These are phyloP conservation scores for Leucaena leucocephala DNA, from an alignment of 306 rosid species.

Conservation along the genomic window DNA sequence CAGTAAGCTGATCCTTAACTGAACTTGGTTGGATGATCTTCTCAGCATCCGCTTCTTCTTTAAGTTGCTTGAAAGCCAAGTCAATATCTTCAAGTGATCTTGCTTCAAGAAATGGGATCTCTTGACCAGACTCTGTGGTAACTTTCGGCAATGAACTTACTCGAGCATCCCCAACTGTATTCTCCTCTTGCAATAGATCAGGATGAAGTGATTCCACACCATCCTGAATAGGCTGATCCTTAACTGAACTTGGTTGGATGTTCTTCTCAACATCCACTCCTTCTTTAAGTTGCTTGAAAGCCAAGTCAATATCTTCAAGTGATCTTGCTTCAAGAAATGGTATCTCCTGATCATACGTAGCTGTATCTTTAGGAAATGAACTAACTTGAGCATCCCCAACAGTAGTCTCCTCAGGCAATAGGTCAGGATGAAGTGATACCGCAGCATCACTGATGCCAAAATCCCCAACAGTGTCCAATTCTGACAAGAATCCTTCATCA, in stretches of 20 bases:
- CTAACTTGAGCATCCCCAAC: conserved; percentile 40
- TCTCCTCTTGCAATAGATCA: conserved; percentile 42
- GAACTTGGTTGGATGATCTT: conserved; percentile 59
- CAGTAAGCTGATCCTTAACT: not conserved
- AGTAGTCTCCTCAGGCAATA: conserved; percentile 43
- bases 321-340: conserved; percentile 76
- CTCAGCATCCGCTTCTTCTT: conserved; percentile 60
- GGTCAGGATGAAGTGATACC: conserved; percentile 42
- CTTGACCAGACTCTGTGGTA: conserved; percentile 44
- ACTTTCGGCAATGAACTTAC: conserved; percentile 35
- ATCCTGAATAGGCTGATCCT: conserved; percentile 29
- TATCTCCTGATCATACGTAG: conserved; percentile 47
- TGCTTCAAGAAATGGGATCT: conserved; percentile 67
- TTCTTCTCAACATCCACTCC: conserved; percentile 61
- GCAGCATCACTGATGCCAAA: conserved; percentile 57
- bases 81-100: conserved; percentile 65
- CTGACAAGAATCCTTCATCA: conserved; percentile 70
- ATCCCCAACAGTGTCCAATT: conserved; percentile 88
- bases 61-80: conserved; percentile 62
- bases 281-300: conserved; percentile 66
- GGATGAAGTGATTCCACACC: conserved; percentile 43
- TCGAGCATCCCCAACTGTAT: conserved; percentile 41
- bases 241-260: conserved; percentile 51
- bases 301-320: conserved; percentile 59
- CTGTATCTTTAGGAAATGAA: conserved; percentile 32